Percentiles rank a stretch among this genome's conserved stretches.
phyloP scores from a whole-genome alignment of 257 asterid species.

The Solanum chmielewskii region DNA sequence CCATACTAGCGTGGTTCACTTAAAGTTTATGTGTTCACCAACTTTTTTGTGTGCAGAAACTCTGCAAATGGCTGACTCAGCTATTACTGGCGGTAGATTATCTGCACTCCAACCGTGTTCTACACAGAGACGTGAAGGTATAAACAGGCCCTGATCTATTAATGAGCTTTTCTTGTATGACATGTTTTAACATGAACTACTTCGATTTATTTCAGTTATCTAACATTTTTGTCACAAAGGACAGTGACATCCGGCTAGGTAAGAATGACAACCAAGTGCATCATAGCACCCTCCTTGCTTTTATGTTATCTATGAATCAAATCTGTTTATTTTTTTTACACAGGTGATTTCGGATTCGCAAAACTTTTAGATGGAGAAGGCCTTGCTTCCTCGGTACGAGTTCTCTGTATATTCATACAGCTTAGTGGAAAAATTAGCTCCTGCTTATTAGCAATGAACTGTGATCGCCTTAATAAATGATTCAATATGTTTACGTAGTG shows the following conservation, averaged over 20 bases:
- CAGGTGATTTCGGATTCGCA: slow-evolving; percentile 95
- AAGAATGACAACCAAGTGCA: slow-evolving; percentile 17
- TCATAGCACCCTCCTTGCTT: neutral
- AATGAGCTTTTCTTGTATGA: neutral
- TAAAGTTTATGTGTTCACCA: neutral
- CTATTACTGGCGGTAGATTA: slow-evolving; percentile 69
- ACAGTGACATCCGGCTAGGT: slow-evolving; percentile 77
- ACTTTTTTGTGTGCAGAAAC: slow-evolving; percentile 39
- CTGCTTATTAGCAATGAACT: neutral
- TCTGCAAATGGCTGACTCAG: slow-evolving; percentile 96
- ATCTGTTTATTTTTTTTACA: slow-evolving; percentile 1
- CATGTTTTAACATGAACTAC: slow-evolving; percentile 6
- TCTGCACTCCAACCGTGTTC: slow-evolving; percentile 85
- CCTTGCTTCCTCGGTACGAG: slow-evolving; percentile 73
- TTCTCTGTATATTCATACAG: neutral
- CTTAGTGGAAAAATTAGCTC: neutral
- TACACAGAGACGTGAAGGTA: slow-evolving; percentile 93
- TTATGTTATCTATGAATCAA: neutral
- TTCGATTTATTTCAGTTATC: slow-evolving; percentile 47
- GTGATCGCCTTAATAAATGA: neutral
- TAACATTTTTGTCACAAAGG: slow-evolving; percentile 76
- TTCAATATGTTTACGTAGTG: neutral
- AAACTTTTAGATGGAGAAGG: slow-evolving; percentile 68
- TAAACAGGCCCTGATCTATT: neutral
- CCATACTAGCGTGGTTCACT: neutral